Conservation (phyloP, 1,284 basidiomycete genomes). For the Fomitiporia mediterranea region DNA sequence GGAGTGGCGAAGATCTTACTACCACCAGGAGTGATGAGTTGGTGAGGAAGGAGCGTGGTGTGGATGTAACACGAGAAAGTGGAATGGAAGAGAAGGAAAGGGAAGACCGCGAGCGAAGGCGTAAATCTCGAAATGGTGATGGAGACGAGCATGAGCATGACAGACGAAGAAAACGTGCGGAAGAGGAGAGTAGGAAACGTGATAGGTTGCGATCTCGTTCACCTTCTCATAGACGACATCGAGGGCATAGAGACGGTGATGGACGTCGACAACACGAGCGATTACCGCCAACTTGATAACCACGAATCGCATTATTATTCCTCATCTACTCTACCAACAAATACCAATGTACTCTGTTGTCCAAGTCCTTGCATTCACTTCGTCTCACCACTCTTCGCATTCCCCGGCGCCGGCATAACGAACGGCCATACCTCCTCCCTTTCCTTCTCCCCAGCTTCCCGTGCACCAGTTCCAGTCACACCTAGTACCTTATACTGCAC, state of each 20-base stretch:
- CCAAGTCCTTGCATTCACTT: neutral
- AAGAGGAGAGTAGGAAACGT: conserved; percentile 1
- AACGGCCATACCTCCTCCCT: conserved; percentile 33
- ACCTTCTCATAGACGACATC: neutral
- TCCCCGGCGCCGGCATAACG: neutral
- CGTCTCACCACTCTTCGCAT: neutral
- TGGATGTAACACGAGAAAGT: neutral
- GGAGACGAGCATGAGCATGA: neutral
- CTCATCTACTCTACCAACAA: neutral
- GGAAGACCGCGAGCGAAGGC: conserved; percentile 27
- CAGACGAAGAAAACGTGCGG: conserved; percentile 2
- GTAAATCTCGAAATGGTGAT: neutral
- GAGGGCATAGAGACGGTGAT: neutral
- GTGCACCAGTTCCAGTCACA: conserved; percentile 31
- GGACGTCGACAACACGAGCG: neutral
- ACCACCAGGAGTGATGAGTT: too few species aligned
- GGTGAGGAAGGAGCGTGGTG: neutral
- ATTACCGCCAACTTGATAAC: neutral
- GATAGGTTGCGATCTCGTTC: conserved; percentile 25
- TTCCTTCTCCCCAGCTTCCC: conserved; percentile 20
- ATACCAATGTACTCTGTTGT: neutral
- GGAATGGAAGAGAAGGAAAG: conserved; percentile 63
- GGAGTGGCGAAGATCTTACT: too few species aligned
- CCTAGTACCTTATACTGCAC: conserved; percentile 60
- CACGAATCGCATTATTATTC: neutral